Base-by-base conservation (phyloP, 768 basidiomycete species). In the Mycena latifolia region DNA sequence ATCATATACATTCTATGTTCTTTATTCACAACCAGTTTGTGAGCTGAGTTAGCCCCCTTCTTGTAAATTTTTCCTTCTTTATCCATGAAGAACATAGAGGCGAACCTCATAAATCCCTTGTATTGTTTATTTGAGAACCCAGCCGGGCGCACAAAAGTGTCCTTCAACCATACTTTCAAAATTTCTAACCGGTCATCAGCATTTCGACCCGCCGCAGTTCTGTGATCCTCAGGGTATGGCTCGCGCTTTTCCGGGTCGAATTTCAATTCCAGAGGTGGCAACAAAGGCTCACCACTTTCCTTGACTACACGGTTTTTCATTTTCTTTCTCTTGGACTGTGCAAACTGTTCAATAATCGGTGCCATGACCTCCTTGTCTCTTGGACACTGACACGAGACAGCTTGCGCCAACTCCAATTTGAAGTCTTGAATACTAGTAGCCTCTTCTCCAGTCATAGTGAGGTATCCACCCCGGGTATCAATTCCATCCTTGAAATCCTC, bases 51-150 rank as follows among this genome's bases (percentile, higher is more conserved):
- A 10, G n/a, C 4, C 46, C 58, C 68, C 72, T 75, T 39, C 67
- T 64, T 46, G 71, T 67, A n/a, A 60, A 68, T 39, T 72, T 74
- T 20, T 47, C 62, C 58, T 70, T 66, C 6, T 70, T 15, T 8
- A 66, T 61, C 25, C 69, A 64, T 31, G 72, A 77, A 24, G 74
- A 61, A 9, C 63, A 62, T 0, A 70, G 71, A 0, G n/a, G n/a
- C n/a, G 65, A 43, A 72, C 24, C 61, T 80, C 75, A 65, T 77
- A 79, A 12, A 71, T 25, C 58, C 77, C 72, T 37, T 78, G 78
- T n/a, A 74, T 74, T 25, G 15, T 35, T 31, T 37, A 11, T 53
- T 69, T n/a, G n/a, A n/a, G n/a, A n/a, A n/a, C 63, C 77, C 77
- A 77, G 18, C 54, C 41, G 12, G 79, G 0, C 43, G 39, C 7